phyloP scores from a whole-genome alignment of 441 rosid species.

The Pelargonium cotyledonis region DNA sequence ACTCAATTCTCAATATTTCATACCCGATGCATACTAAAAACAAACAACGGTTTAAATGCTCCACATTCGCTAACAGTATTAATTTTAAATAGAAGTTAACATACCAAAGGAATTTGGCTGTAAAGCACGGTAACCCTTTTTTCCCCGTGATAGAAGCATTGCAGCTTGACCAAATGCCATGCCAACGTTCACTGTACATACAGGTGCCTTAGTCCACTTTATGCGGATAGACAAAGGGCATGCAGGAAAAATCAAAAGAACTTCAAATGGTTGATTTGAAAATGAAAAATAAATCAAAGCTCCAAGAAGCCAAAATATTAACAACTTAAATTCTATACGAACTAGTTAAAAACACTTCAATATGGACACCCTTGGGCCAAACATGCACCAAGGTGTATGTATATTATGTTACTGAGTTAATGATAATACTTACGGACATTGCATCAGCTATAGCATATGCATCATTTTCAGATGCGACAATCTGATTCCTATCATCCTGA shows the following conservation, averaged over 20 bases:
- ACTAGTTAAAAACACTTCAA: neutral
- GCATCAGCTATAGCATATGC: slow-evolving; percentile 84
- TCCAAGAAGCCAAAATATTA: neutral
- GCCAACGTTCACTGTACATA: slow-evolving; percentile 71
- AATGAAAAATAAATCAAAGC: slow-evolving; percentile 5
- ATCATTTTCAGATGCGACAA: slow-evolving; percentile 84
- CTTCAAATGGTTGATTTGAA: slow-evolving; percentile 6
- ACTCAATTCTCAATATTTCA: neutral
- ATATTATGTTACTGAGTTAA: neutral
- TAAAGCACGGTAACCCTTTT: slow-evolving; percentile 67
- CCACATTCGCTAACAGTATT: neutral
- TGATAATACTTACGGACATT: slow-evolving; percentile 54
- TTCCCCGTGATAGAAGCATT: slow-evolving; percentile 78
- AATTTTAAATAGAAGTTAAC: slow-evolving; percentile 16
- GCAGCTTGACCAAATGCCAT: slow-evolving; percentile 96
- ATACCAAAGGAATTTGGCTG: slow-evolving; percentile 73
- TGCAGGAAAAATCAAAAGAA: slow-evolving; percentile 16
- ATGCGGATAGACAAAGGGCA: slow-evolving; percentile 8
- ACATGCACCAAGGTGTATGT: neutral
- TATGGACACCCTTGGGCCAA: neutral
- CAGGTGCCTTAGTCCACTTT: slow-evolving; percentile 59
- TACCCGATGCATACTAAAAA: neutral
- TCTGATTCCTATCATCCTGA: slow-evolving; percentile 75
- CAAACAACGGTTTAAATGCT: neutral
- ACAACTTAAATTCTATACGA: too few relatives aligned